A percentile compares a stretch with the other conserved stretches of the same genome.
These are phyloP conservation scores for Skeletonema grethae DNA, from an alignment of 108 stramenopile species.

Conservation along the genomic window DNA sequence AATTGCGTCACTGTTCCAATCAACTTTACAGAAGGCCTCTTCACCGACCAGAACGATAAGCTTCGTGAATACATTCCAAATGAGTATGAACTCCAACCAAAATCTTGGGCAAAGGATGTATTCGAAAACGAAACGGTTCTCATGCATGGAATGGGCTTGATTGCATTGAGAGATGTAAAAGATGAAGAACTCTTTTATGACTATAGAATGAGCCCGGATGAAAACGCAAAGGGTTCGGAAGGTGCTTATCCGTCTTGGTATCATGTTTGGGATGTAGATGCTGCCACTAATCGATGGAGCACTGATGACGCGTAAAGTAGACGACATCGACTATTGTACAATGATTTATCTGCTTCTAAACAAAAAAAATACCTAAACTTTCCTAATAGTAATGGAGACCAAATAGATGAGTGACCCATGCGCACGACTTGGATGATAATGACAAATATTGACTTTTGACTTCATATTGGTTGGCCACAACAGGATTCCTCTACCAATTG, in stretches of 20 bases:
- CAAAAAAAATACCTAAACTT: too few relatives aligned
- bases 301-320: not conserved
- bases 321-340: not conserved
- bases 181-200: slow-evolving; percentile 90
- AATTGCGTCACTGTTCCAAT: slow-evolving; percentile 73
- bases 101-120: slow-evolving; percentile 33
- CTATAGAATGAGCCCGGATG: slow-evolving; percentile 60
- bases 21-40: slow-evolving; percentile 69
- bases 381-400: not conserved
- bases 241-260: slow-evolving; percentile 65
- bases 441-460: not conserved
- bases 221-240: slow-evolving; percentile 21
- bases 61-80: slow-evolving; percentile 66
- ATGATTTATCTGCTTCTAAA: not conserved
- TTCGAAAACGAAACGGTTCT: slow-evolving; percentile 59
- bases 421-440: too few relatives aligned
- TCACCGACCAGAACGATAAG: slow-evolving; percentile 23
- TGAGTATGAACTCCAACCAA: slow-evolving; percentile 72
- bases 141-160: slow-evolving; percentile 83
- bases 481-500: not conserved
- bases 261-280: slow-evolving; percentile 48
- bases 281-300: slow-evolving; percentile 42
- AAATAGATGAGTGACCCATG: not conserved
- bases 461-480: not conserved
- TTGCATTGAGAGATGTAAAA: slow-evolving; percentile 62